phyloP scores from a whole-genome alignment of 2,329 filamentous ascomycete species.

The Hymenoscyphus fraxineus region DNA sequence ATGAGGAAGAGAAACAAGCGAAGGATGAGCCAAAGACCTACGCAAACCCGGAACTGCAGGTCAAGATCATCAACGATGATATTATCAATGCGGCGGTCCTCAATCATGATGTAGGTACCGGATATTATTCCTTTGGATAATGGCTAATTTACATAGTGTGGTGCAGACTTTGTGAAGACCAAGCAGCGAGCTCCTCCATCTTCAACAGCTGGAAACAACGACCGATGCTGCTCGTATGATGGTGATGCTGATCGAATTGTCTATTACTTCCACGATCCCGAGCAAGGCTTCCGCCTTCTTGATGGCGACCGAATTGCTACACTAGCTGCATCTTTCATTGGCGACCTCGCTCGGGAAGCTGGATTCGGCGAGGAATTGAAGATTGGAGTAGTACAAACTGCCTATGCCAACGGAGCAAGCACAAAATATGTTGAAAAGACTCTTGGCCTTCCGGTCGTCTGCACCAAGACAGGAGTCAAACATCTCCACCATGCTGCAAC shows the following conservation, averaged over 20 bases:
- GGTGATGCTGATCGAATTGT: conserved; percentile 94
- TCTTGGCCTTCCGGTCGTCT: conserved; percentile 83
- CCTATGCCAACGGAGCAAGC: conserved; percentile 93
- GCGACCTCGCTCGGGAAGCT: conserved; percentile 76
- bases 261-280: conserved; percentile 86
- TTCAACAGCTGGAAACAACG: conserved; percentile 71
- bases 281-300: conserved; percentile 82
- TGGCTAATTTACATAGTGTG: conserved; percentile 55
- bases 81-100: conserved; percentile 84
- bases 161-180: conserved; percentile 96
- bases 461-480: conserved; percentile 94
- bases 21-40: conserved; percentile 33
- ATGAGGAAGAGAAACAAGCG: conserved; percentile 30
- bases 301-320: conserved; percentile 97
- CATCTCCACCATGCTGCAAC: conserved; percentile 95
- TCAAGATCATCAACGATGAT: conserved; percentile 89
- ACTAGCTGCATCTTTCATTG: conserved; percentile 88
- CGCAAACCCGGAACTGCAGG: conserved; percentile 65
- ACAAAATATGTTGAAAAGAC: conserved; percentile 89
- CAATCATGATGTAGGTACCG: conserved; percentile 70
- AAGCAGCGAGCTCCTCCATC: conserved; percentile 84
- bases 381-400: conserved; percentile 94
- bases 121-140: background rate
- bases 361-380: conserved; percentile 76
- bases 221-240: conserved; percentile 85